Base-by-base conservation (phyloP, 768 basidiomycete species). In the Naematelia aurantialba region DNA sequence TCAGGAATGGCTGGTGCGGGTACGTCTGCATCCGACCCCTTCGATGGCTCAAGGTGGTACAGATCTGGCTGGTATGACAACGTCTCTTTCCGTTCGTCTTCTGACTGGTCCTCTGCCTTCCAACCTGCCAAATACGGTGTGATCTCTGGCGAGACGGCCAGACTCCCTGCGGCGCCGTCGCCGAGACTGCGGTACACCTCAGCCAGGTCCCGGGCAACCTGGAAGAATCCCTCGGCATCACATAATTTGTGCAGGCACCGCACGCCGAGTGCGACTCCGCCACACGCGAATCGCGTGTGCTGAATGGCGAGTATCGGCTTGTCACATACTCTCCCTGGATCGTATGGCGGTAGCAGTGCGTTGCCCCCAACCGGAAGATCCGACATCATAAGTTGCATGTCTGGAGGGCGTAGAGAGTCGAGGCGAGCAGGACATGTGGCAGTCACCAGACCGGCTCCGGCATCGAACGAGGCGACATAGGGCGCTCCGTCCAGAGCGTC, bases 201-300 rank as follows among this genome's bases (percentile, higher is more conserved):
- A 4, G 60, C 58, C 50, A 69, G 52, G 59, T 69, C 60, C n/a
- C 65, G 42, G 4, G 55, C 55, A 11, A 69, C 29, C 44, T 62
- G 59, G 42, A 65, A 66, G 61, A 60, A 67, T 24, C 65, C 65
- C n/a, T 57, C 60, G n/a, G 60, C 68, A 39, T 69, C 68, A n/a
- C 48, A 46, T 19, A 66, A 24, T 22, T 45, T 56, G 49, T 69
- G 68, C 19, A 55, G 55, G 30, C 61, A 27, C 22, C 65, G n/a
- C 17, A 69, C 42, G 21, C 68, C 68, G 14, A 69, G 56, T 24
- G 61, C 51, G n/a, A 68, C 67, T 2, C 31, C 34, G 2, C 63
- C 67, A 44, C 67, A 65, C 1, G 57, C 57, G 45, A 66, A 68
- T 4, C 46, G 46, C 17, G 67, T 68, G 31, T 65, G 55, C 45